phyloP scores from a whole-genome alignment of 2,329 filamentous ascomycete genomes.

The Ramularia endophylla region DNA sequence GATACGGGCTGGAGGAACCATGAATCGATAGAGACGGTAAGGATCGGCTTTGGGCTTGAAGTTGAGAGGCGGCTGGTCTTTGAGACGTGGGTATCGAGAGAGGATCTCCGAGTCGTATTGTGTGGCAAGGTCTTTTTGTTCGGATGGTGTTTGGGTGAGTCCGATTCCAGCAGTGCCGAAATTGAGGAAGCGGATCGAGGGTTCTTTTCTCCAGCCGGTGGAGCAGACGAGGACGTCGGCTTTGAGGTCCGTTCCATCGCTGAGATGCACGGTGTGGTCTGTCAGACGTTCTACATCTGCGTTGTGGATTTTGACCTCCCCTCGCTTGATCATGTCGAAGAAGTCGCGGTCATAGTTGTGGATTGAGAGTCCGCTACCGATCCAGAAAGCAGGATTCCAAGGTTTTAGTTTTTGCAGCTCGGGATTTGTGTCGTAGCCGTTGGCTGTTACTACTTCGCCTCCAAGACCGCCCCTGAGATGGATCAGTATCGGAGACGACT shows the following conservation, averaged over 20 bases:
- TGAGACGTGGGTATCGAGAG: constrained; percentile 47
- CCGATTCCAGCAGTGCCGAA: constrained; percentile 31
- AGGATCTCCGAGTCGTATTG: constrained; percentile 50
- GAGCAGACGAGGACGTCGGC: constrained; percentile 50
- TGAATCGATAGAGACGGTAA: constrained; percentile 39
- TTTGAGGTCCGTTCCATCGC: constrained; percentile 47
- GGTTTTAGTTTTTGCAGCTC: constrained; percentile 39
- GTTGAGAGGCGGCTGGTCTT: constrained; percentile 26
- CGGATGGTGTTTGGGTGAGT: constrained; percentile 25
- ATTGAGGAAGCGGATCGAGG: constrained; percentile 50
- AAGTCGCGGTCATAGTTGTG: constrained; percentile 54
- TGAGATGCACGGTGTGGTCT: constrained; percentile 48
- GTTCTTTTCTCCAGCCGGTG: constrained; percentile 52
- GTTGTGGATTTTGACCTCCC: constrained; percentile 55
- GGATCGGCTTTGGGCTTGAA: constrained; percentile 23
- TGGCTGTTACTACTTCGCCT: constrained; percentile 46
- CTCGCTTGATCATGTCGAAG: constrained; percentile 51
- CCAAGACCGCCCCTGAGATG: constrained; percentile 38
- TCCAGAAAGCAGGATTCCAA: constrained; percentile 44
- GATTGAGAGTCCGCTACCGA: constrained; percentile 36
- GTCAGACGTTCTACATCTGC: constrained; percentile 29
- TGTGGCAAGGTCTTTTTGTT: constrained; percentile 34
- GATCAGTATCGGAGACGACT: too few relatives aligned
- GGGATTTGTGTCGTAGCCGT: constrained; percentile 39
- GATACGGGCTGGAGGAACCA: constrained; percentile 34